Evolutionary conservation across 106 monocot species (phyloP).

Genomic region (Platanthera guangdongensis): DNA sequence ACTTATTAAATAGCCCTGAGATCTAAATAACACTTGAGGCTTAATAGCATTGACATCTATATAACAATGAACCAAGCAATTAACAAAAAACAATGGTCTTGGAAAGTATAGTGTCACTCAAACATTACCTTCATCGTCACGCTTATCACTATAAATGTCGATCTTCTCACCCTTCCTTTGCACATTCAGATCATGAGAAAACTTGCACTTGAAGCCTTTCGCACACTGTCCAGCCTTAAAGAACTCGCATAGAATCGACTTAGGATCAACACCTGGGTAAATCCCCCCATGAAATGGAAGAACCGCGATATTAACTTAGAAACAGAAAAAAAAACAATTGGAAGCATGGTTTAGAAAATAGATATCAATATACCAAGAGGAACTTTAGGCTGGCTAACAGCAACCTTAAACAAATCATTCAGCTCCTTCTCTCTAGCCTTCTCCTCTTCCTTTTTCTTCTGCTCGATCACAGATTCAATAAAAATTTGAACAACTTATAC

Average conservation of each 20-base stretch:
- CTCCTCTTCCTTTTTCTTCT: conserved; percentile 99
- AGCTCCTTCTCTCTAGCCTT: conserved; percentile 94
- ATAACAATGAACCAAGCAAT: not conserved
- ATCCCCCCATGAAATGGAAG: not conserved
- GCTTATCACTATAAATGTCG: conserved; percentile 85
- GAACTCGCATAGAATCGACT: conserved; percentile 94
- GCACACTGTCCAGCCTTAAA: conserved; percentile 89
- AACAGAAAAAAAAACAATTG: not conserved
- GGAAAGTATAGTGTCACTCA: conserved; percentile 2
- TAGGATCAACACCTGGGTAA: conserved; percentile 82
- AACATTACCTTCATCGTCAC: conserved; percentile 28
- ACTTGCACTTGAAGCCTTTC: conserved; percentile 96
- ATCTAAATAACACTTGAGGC: too few species aligned
- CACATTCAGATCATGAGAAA: conserved; percentile 94
- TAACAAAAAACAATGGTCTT: not conserved
- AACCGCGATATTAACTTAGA: not conserved
- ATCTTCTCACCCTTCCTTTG: conserved; percentile 97
- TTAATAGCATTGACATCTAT: too few species aligned
- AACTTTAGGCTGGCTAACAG: conserved; percentile 86
- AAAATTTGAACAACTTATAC: not conserved
- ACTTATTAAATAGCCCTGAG: too few species aligned
- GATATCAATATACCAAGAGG: conserved; percentile 47
- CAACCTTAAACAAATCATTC: conserved; percentile 89
- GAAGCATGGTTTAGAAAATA: not conserved
- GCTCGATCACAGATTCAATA: conserved; percentile 3